phyloP scores from a whole-genome alignment of 805 yeast species.

The Yarrowia sp. region DNA sequence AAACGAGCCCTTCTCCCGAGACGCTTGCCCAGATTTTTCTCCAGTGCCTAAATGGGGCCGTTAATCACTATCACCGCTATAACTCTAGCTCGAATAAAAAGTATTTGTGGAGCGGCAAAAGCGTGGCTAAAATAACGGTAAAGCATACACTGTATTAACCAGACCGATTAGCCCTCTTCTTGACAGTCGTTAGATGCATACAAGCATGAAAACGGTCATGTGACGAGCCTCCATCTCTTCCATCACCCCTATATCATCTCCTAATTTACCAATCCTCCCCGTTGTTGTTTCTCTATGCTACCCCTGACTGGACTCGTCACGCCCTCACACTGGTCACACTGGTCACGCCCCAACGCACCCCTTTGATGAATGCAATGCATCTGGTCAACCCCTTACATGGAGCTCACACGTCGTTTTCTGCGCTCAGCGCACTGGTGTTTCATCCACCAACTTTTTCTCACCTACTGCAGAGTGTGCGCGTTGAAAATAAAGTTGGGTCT shows the following conservation, averaged over 20 bases:
- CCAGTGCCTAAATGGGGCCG: too few relatives aligned
- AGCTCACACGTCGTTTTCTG: neutral
- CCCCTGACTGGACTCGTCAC: constrained; percentile 1
- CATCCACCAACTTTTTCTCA: constrained; percentile 9
- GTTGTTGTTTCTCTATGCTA: too few relatives aligned
- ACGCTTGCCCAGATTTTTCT: neutral
- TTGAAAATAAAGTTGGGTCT: neutral
- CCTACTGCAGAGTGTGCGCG: constrained; percentile 4
- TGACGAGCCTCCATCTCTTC: too few relatives aligned
- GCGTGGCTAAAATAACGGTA: constrained; percentile 12
- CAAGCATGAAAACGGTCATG: neutral
- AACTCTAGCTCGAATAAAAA: neutral
- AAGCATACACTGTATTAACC: neutral
- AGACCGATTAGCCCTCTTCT: neutral
- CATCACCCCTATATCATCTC: too few relatives aligned
- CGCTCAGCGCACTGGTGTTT: constrained; percentile 1
- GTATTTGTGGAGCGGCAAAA: neutral
- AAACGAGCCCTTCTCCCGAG: neutral
- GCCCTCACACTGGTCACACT: too few relatives aligned
- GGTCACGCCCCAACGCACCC: neutral
- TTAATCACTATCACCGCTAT: too few relatives aligned
- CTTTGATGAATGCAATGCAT: constrained; percentile 5
- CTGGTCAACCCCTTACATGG: constrained; percentile 20
- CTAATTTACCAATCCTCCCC: too few relatives aligned
- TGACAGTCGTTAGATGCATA: neutral